Evolutionary conservation across 2,329 filamentous ascomycete genomes (phyloP).

Genomic region (Epichloe festucae): DNA sequence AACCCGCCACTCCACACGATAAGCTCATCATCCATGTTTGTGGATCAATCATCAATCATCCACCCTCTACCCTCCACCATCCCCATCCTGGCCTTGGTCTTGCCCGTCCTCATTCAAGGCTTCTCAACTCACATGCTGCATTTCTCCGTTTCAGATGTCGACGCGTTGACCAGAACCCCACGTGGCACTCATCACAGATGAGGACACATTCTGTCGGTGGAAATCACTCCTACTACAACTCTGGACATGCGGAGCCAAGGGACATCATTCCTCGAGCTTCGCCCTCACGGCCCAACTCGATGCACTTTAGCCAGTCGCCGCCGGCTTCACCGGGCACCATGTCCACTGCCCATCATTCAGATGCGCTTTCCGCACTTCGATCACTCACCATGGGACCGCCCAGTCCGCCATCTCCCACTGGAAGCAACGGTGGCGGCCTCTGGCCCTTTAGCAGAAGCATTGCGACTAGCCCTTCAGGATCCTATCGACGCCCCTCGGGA

Average conservation of each 20-base stretch:
- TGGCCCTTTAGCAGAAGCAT: slow-evolving; percentile 43
- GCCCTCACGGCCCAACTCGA: slow-evolving; percentile 45
- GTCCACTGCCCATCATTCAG: slow-evolving; percentile 19
- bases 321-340: slow-evolving; percentile 31
- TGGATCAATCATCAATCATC: background rate
- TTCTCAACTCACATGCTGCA: no score
- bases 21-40: background rate
- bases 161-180: slow-evolving; percentile 35
- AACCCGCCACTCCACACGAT: background rate
- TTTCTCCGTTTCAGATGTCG: slow-evolving; percentile 31
- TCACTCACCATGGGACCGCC: slow-evolving; percentile 40
- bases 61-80: no score
- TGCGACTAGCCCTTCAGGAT: slow-evolving; percentile 38
- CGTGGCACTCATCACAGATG: slow-evolving; percentile 12
- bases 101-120: no score
- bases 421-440: slow-evolving; percentile 27
- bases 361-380: slow-evolving; percentile 40
- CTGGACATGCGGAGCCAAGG: slow-evolving; percentile 37
- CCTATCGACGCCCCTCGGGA: slow-evolving; percentile 31
- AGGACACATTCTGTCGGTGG: slow-evolving; percentile 6
- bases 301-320: slow-evolving; percentile 39
- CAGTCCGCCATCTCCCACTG: slow-evolving; percentile 42
- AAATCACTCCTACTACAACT: slow-evolving; percentile 32
- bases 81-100: no score
- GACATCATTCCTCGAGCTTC: slow-evolving; percentile 53